Conservation (phyloP, 139 green algal species). For the Chlamydomonas sp. region DNA sequence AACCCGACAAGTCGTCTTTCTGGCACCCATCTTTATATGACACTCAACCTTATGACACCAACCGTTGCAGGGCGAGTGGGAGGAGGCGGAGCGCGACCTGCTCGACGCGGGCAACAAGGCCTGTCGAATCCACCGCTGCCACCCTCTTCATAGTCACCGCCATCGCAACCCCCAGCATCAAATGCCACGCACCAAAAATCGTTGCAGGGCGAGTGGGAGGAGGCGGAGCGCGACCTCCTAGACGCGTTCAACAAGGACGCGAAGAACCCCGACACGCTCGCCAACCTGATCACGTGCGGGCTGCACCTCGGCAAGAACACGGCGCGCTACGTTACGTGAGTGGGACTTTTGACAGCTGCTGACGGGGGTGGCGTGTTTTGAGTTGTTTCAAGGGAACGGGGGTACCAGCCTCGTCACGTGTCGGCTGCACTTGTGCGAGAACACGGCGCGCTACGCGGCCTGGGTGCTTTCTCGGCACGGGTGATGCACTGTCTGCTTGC, state of each 20-base stretch:
- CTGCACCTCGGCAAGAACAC: constrained; percentile 82
- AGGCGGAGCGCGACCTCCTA: constrained; percentile 57
- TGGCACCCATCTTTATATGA: too few species aligned
- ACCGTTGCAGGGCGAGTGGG: constrained; percentile 12
- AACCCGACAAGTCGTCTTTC: too few species aligned
- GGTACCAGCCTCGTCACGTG: background rate
- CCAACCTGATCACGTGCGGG: constrained; percentile 77
- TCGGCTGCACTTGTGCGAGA: background rate
- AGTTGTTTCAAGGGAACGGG: background rate
- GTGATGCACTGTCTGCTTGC: background rate
- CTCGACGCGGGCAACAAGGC: too few species aligned
- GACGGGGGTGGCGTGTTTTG: background rate
- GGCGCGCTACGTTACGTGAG: constrained; percentile 57
- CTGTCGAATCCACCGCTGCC: too few species aligned
- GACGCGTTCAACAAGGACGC: constrained; percentile 83
- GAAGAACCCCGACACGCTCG: constrained; percentile 80
- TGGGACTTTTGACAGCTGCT: background rate
- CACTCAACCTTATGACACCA: too few species aligned
- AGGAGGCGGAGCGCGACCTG: constrained; percentile 45
- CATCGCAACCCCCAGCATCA: constrained; percentile 38
- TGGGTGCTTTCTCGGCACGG: background rate
- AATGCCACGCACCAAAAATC: background rate
- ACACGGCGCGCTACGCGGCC: background rate
- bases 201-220: constrained; percentile 34
- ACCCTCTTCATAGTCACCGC: too few species aligned